phyloP scores from a whole-genome alignment of 176 grass and related monocot species.

The Pontederia crassipes region DNA sequence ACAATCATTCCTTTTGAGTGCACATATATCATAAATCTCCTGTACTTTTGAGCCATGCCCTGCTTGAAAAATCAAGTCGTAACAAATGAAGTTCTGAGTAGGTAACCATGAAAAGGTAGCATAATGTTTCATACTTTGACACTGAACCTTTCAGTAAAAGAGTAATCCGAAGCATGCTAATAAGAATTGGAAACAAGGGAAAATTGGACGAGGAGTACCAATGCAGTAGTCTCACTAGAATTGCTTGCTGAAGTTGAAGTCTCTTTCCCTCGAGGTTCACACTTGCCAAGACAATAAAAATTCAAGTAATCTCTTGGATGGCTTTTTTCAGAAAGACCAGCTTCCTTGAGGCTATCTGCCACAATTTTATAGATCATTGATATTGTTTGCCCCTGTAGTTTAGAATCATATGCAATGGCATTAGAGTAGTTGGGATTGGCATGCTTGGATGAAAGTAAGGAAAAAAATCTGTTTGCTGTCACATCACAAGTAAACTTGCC shows the following conservation, averaged over 20 bases:
- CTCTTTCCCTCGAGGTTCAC: slow-evolving; percentile 21
- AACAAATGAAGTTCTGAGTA: background rate
- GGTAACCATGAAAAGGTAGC: background rate
- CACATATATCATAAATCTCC: slow-evolving; percentile 77
- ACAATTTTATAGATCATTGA: slow-evolving; percentile 69
- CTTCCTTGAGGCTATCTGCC: slow-evolving; percentile 40
- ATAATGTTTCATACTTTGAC: no score
- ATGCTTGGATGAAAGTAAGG: no score
- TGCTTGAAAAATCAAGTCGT: background rate
- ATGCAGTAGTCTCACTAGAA: slow-evolving; percentile 33
- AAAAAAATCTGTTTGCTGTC: no score
- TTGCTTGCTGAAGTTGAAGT: slow-evolving; percentile 6
- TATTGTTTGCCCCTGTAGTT: slow-evolving; percentile 57
- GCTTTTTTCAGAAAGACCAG: slow-evolving; percentile 20
- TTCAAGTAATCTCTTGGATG: slow-evolving; percentile 67
- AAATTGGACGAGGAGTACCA: slow-evolving; percentile 10
- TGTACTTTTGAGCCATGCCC: slow-evolving; percentile 39
- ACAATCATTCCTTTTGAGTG: slow-evolving; percentile 70
- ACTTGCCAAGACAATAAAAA: slow-evolving; percentile 65
- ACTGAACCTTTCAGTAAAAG: no score
- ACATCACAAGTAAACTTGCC: background rate
- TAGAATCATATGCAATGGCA: slow-evolving; percentile 1
- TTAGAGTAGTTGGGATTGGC: no score
- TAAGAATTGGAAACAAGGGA: no score
- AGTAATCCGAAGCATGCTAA: no score